Percentiles rank a stretch among this genome's conserved stretches.
Evolutionary conservation across 2,329 filamentous ascomycete species (phyloP).

Genomic region (Colletotrichum lindemuthianum): DNA sequence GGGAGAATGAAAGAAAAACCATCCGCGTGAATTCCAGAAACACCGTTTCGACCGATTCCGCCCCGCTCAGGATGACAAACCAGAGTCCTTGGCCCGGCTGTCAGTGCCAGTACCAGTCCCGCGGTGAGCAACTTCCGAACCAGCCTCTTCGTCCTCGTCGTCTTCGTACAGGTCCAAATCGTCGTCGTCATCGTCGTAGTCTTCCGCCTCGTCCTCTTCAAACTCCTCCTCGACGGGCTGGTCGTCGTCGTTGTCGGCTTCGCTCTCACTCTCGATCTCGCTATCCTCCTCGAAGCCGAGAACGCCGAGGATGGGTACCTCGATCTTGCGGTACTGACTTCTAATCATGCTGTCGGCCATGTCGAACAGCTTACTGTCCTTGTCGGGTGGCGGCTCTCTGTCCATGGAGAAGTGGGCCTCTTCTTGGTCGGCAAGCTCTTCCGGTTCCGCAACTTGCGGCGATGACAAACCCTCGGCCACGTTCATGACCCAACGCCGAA

Average conservation of each 20-base stretch:
- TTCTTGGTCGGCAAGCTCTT: slow-evolving; percentile 47
- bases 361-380: slow-evolving; percentile 54
- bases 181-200: slow-evolving; percentile 40
- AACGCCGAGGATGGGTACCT: slow-evolving; percentile 57
- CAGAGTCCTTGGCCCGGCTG: slow-evolving; percentile 31
- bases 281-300: slow-evolving; percentile 57
- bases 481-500: slow-evolving; percentile 55
- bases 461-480: slow-evolving; percentile 48
- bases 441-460: slow-evolving; percentile 42
- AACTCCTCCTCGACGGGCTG: slow-evolving; percentile 42
- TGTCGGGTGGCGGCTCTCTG: slow-evolving; percentile 49
- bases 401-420: slow-evolving; percentile 55
- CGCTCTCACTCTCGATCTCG: slow-evolving; percentile 49
- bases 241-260: slow-evolving; percentile 39
- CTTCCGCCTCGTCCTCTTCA: slow-evolving; percentile 41
- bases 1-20: neutral
- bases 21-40: neutral
- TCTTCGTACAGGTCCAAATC: slow-evolving; percentile 37
- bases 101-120: slow-evolving; percentile 35
- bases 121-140: slow-evolving; percentile 29
- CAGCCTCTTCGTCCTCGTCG: slow-evolving; percentile 33
- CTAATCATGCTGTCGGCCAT: slow-evolving; percentile 59
- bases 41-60: neutral
- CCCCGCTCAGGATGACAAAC: slow-evolving; percentile 34
- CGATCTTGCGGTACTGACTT: slow-evolving; percentile 56